These are phyloP conservation scores for Globisporangium nunn DNA, from an alignment of 352 stramenopile genomes.

Conservation along the genomic window DNA sequence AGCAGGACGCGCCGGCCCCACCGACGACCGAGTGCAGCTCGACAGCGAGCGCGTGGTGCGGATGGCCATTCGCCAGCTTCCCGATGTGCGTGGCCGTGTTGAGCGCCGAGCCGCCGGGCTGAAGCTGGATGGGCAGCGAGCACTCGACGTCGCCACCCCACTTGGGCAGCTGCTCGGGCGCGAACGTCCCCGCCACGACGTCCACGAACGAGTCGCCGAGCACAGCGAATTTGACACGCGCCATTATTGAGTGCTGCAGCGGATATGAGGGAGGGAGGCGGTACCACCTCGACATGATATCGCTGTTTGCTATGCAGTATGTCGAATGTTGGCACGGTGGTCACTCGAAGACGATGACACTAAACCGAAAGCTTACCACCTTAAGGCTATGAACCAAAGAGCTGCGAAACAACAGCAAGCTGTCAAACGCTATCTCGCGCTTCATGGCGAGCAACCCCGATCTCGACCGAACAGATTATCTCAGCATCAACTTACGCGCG, in stretches of 20 bases:
- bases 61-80: conserved; percentile 30
- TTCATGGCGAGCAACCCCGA: background rate
- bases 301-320: no score
- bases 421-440: background rate
- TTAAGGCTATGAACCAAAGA: background rate
- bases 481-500: background rate
- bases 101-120: conserved; percentile 72
- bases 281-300: no score
- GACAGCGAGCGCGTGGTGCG: conserved; percentile 26
- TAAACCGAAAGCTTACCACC: no score
- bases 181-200: conserved; percentile 64
- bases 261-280: no score
- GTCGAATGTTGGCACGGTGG: no score
- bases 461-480: background rate
- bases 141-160: conserved; percentile 78
- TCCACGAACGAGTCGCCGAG: conserved; percentile 71
- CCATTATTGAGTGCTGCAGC: conserved; percentile 4
- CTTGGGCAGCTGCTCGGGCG: conserved; percentile 54
- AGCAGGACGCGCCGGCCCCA: conserved; percentile 6
- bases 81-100: conserved; percentile 81
- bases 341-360: no score
- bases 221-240: conserved; percentile 46
- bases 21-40: conserved; percentile 58
- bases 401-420: background rate
- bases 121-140: conserved; percentile 56